Evolutionary conservation across 73 alveolate genomes (phyloP).

Genomic region (Tetrahymena elliotti): DNA sequence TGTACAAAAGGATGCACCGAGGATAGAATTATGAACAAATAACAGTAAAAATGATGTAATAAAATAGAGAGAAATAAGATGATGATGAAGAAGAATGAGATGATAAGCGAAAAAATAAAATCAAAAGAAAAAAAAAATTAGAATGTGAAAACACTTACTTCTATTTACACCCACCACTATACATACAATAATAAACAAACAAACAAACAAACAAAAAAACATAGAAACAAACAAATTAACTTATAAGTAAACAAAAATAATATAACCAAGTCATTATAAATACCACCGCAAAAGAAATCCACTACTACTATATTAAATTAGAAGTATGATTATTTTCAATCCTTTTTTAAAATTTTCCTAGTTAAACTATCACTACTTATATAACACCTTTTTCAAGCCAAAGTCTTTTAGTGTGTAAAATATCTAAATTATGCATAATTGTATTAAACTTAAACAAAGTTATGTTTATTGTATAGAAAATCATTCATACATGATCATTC

Average conservation of each 20-base stretch:
- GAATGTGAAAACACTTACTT: neutral
- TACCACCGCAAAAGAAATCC: neutral
- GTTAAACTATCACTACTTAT: neutral
- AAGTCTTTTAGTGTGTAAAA: neutral
- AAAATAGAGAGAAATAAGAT: neutral
- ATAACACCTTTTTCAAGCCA: conserved; percentile 1
- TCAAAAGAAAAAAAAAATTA: neutral
- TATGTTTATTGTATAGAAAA: neutral
- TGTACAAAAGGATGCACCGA: neutral
- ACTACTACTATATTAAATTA: neutral
- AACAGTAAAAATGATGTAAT: neutral
- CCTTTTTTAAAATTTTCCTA: neutral
- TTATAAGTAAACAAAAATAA: neutral
- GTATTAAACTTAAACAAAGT: neutral
- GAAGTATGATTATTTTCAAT: neutral
- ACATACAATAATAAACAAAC: neutral
- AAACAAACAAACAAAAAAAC: no score
- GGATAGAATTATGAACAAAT: neutral
- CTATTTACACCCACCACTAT: neutral
- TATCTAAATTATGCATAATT: neutral
- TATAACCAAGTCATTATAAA: neutral
- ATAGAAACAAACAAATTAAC: neutral
- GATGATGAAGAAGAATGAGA: neutral
- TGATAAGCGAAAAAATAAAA: neutral
- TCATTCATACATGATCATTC: neutral